These are phyloP conservation scores for Leccinum colubrinum DNA, from an alignment of 1,284 basidiomycete genomes.

Conservation along the genomic window DNA sequence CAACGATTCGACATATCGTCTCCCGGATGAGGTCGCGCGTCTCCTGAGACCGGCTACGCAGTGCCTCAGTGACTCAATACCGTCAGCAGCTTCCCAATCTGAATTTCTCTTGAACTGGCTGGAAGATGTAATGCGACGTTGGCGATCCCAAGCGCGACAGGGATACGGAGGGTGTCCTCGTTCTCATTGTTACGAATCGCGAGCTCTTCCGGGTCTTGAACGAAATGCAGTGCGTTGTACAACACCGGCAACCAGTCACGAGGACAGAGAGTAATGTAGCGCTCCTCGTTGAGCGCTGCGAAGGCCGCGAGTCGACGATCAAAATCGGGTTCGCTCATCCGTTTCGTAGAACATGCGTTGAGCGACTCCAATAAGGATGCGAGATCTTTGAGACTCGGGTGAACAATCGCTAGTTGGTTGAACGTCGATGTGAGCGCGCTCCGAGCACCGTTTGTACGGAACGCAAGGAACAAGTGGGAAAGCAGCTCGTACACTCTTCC, in stretches of 20 bases:
- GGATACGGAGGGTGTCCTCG: constrained; percentile 85
- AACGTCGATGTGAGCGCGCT: constrained; percentile 68
- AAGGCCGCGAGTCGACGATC: constrained; percentile 85
- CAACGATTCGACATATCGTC: constrained; percentile 81
- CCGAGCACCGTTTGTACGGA: constrained; percentile 71
- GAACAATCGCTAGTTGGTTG: constrained; percentile 52
- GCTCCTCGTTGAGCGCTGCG: constrained; percentile 66
- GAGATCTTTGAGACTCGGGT: constrained; percentile 47
- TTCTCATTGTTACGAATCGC: constrained; percentile 84
- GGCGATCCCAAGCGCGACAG: constrained; percentile 86
- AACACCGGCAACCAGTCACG: constrained; percentile 84
- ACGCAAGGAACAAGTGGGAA: constrained; percentile 72
- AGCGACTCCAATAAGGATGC: constrained; percentile 65
- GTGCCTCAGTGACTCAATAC: constrained; percentile 65
- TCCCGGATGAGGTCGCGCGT: constrained; percentile 89
- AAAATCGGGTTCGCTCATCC: constrained; percentile 93
- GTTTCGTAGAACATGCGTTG: constrained; percentile 83
- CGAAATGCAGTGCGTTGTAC: constrained; percentile 82
- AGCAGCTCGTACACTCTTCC: constrained; percentile 64
- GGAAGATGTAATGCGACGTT: constrained; percentile 86
- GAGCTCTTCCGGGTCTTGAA: constrained; percentile 90
- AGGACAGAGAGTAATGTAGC: constrained; percentile 49
- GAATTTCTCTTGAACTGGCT: constrained; percentile 58
- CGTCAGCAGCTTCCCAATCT: constrained; percentile 81
- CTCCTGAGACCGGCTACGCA: constrained; percentile 93